These are phyloP conservation scores for Termitomyces sp. DNA, from an alignment of 768 basidiomycete genomes.

Conservation along the genomic window DNA sequence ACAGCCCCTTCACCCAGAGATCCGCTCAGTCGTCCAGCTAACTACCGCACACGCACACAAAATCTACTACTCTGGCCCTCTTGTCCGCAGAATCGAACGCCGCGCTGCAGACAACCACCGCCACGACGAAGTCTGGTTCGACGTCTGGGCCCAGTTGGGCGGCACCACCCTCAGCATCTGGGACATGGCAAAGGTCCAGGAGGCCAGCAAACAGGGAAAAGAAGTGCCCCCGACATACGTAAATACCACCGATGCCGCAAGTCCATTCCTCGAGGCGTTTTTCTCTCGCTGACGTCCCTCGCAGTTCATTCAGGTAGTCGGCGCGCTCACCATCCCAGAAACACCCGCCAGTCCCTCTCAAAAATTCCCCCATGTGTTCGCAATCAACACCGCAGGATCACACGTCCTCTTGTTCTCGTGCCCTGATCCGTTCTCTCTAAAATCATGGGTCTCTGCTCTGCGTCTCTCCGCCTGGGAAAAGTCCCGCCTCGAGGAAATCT, in stretches of 20 bases:
- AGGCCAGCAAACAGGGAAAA: constrained; percentile 70
- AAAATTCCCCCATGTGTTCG: constrained; percentile 74
- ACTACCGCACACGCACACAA: constrained; percentile 77
- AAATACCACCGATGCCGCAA: constrained; percentile 83
- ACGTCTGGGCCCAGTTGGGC: constrained; percentile 87
- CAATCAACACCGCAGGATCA: constrained; percentile 90
- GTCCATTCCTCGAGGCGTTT: constrained; percentile 20
- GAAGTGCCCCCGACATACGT: constrained; percentile 86
- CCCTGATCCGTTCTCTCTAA: constrained; percentile 58
- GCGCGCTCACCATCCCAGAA: constrained; percentile 62
- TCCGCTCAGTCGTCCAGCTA: constrained; percentile 71
- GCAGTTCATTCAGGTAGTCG: constrained; percentile 76
- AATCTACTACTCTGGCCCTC: constrained; percentile 81
- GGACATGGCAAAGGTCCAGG: constrained; percentile 87
- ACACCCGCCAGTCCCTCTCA: constrained; percentile 40
- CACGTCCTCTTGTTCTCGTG: constrained; percentile 90
- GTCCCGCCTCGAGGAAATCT: constrained; percentile 91
- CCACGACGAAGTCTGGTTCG: constrained; percentile 76
- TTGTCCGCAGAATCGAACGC: constrained; percentile 73
- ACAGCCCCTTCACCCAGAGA: constrained; percentile 63
- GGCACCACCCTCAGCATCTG: constrained; percentile 87
- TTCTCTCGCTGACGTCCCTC: too few species aligned
- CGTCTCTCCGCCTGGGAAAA: constrained; percentile 94
- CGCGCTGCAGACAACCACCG: constrained; percentile 60
- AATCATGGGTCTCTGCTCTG: constrained; percentile 90